These are phyloP conservation scores for Zelopaecilomyces penicillatus DNA, from an alignment of 2,329 filamentous ascomycete genomes.

Conservation along the genomic window DNA sequence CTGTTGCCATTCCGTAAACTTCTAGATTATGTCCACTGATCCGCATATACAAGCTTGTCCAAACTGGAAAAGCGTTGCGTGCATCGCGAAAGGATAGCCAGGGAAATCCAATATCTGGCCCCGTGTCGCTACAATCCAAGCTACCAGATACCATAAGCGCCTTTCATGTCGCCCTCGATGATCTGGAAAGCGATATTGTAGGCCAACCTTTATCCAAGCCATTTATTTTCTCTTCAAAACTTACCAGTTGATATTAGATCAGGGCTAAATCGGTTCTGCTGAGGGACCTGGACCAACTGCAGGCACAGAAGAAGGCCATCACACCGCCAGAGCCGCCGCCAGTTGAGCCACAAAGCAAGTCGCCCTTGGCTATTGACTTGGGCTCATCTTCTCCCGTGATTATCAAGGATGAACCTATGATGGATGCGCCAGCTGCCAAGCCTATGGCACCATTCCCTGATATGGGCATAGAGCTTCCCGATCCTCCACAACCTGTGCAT, in stretches of 20 bases:
- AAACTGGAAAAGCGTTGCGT: constrained; percentile 50
- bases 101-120: constrained; percentile 25
- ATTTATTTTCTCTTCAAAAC: not conserved
- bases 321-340: constrained; percentile 16
- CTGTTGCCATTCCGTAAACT: constrained; percentile 4
- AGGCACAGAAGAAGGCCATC: constrained; percentile 16
- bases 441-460: constrained; percentile 48
- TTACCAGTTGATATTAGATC: constrained; percentile 17
- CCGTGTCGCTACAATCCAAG: constrained; percentile 29
- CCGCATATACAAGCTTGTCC: constrained; percentile 38
- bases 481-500: constrained; percentile 10
- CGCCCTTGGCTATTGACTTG: constrained; percentile 28
- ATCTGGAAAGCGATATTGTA: constrained; percentile 51
- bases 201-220: constrained; percentile 11
- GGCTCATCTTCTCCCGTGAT: constrained; percentile 23
- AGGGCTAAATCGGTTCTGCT: constrained; percentile 46
- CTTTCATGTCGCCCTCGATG: constrained; percentile 47
- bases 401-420: constrained; percentile 22
- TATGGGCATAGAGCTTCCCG: constrained; percentile 42
- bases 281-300: constrained; percentile 41
- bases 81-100: constrained; percentile 38
- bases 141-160: constrained; percentile 37
- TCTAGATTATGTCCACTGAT: not conserved
- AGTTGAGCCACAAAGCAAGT: constrained; percentile 27
- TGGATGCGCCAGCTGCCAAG: constrained; percentile 27